phyloP scores from a whole-genome alignment of 2,329 filamentous ascomycete species.

The Mycosphaerella arachidis region DNA sequence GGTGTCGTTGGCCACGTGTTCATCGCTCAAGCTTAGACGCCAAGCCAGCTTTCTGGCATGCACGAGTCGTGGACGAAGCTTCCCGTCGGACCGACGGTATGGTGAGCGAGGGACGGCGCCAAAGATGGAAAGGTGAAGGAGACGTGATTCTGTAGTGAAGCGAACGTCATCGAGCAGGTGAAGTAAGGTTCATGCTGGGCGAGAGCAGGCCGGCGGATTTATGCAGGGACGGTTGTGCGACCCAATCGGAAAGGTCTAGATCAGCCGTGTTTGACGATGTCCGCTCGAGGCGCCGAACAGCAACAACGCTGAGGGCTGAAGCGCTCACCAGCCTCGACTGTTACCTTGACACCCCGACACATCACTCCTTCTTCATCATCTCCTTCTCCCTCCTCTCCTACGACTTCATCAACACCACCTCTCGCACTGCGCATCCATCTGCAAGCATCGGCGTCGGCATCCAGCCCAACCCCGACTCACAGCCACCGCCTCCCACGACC shows the following conservation, averaged over 20 bases:
- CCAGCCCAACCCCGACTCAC: neutral
- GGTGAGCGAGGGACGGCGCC: no score
- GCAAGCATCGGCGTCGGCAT: neutral
- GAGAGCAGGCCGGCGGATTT: neutral
- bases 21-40: neutral
- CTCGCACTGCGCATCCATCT: neutral
- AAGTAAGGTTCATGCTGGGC: neutral
- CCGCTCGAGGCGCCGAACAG: neutral
- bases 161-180: neutral
- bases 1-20: neutral
- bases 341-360: neutral
- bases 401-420: neutral
- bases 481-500: constrained; percentile 1
- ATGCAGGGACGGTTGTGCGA: neutral
- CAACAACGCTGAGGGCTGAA: neutral
- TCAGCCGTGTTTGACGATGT: neutral
- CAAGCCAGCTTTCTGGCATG: neutral
- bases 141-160: no score
- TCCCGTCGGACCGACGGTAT: no score
- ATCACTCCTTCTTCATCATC: neutral
- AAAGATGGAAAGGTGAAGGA: no score
- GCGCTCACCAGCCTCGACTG: neutral
- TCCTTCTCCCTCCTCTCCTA: neutral
- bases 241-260: neutral
- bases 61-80: neutral